Evolutionary conservation across 2,329 filamentous ascomycete species (phyloP).

Genomic region (Clathrospora elynae): DNA sequence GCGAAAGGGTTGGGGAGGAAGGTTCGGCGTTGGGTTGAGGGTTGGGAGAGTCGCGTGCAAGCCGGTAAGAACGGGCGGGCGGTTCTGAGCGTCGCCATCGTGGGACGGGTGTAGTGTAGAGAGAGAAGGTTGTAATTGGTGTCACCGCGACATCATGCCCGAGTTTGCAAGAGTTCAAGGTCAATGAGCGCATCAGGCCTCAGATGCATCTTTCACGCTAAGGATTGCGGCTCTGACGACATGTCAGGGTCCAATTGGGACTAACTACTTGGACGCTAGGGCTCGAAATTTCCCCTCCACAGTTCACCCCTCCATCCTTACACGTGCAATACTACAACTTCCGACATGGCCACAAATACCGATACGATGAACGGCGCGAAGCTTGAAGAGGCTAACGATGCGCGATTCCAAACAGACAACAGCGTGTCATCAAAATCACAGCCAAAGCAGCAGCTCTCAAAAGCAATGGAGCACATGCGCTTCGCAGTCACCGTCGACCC

Average conservation of each 20-base stretch:
- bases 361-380: constrained; percentile 12
- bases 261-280: constrained; percentile 9
- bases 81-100: constrained; percentile 41
- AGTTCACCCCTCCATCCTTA: constrained; percentile 16
- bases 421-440: constrained; percentile 37
- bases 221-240: constrained; percentile 31
- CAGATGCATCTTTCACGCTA: constrained; percentile 22
- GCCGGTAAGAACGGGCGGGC: constrained; percentile 46
- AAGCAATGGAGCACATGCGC: constrained; percentile 60
- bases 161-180: background rate
- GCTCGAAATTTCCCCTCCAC: constrained; percentile 22
- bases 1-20: constrained; percentile 55
- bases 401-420: constrained; percentile 41
- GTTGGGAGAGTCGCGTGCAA: constrained; percentile 15
- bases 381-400: constrained; percentile 14
- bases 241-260: constrained; percentile 27
- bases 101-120: constrained; percentile 1
- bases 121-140: constrained; percentile 1
- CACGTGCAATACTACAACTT: constrained; percentile 7
- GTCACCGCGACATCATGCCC: constrained; percentile 27
- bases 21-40: constrained; percentile 35
- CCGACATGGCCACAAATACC: constrained; percentile 25
- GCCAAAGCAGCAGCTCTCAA: constrained; percentile 54
- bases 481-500: constrained; percentile 54
- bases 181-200: constrained; percentile 9